phyloP scores from a whole-genome alignment of 1,139 yeast genomes.

The Hanseniaspora sp. region DNA sequence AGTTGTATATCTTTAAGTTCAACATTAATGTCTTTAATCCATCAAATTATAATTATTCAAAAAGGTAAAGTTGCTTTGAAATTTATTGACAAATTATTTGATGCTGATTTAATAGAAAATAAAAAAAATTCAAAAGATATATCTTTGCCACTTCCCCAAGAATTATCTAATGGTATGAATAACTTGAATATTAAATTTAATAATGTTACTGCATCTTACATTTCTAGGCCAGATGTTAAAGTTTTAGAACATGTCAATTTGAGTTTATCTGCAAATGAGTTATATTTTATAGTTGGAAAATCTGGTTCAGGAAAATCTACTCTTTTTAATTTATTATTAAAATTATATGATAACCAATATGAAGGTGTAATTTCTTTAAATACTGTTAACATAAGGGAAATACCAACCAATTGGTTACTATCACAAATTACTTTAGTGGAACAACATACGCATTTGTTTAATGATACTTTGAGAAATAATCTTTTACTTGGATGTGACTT shows the following conservation, averaged over 20 bases:
- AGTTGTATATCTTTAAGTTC: conserved; percentile 64
- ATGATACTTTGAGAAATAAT: conserved; percentile 53
- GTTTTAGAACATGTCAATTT: conserved; percentile 41
- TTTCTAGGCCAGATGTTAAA: conserved; percentile 38
- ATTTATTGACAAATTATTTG: conserved; percentile 31
- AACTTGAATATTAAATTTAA: conserved; percentile 41
- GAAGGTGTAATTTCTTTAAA: conserved; percentile 48
- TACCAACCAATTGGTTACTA: conserved; percentile 45
- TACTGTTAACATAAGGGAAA: conserved; percentile 35
- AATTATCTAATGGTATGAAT: not conserved
- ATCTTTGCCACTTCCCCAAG: not conserved
- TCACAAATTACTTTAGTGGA: conserved; percentile 61
- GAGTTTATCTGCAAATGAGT: conserved; percentile 36
- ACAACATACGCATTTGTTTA: conserved; percentile 57
- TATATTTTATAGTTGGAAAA: conserved; percentile 62
- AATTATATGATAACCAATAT: conserved; percentile 39
- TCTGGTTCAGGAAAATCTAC: conserved; percentile 95
- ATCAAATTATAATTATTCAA: conserved; percentile 45
- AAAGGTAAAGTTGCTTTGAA: conserved; percentile 54
- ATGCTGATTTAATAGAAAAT: conserved; percentile 12
- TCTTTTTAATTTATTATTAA: conserved; percentile 48
- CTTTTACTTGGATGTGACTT: conserved; percentile 38
- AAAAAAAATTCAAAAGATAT: not conserved
- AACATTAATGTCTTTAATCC: conserved; percentile 42
- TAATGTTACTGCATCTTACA: conserved; percentile 51